Base-by-base conservation (phyloP, 1,139 yeast species). In the Arxiozyma telluris region DNA sequence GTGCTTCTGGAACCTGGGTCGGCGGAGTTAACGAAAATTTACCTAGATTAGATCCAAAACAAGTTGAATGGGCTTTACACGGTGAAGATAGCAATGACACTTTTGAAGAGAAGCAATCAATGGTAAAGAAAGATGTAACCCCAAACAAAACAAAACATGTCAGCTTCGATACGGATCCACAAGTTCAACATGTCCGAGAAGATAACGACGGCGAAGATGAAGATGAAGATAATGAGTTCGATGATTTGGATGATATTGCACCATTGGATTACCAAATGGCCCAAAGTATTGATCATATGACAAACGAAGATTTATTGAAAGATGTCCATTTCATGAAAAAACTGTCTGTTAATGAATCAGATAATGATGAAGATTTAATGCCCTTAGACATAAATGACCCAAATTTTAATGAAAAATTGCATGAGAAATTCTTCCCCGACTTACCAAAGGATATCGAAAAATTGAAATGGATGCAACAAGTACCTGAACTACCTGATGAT, bases 381-480 rank as follows among this genome's bases (percentile, higher is more conserved):
- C 75, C 74, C 8, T 63, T 86, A 42, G 88, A 84, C 59, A 64
- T 86, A 15, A 74, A 86, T 64, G 95, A 85, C 67, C 93, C 95
- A 0, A 78, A 83, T 21, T 91, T 90, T 66, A 79, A 82, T 59
- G 83, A 84, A 47, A 85, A 88, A 62, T 72, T 94, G 55, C 95
- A 90, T 64, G 85, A 82, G 44, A 87, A 87, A 65, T 94, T 84
- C 71, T 93, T 83, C 69, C 97, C 99, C 0, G 90, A 89, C 61
- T 75, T 93, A 54, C 96, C 96, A 4, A 81, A 77, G 53, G 96
- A 93, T 61, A 80, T 90, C 0, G 83, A 81, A 44, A 87, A 88
- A 63, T 70, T 94, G 55, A 86, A 91, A 54, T 93, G 98, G 98
- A 91, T 91, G 96, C 77, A 80, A 55, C 87, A 90, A 1, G 59